Evolutionary conservation across 1,139 yeast species (phyloP).

Genomic region (Pichia sp.): DNA sequence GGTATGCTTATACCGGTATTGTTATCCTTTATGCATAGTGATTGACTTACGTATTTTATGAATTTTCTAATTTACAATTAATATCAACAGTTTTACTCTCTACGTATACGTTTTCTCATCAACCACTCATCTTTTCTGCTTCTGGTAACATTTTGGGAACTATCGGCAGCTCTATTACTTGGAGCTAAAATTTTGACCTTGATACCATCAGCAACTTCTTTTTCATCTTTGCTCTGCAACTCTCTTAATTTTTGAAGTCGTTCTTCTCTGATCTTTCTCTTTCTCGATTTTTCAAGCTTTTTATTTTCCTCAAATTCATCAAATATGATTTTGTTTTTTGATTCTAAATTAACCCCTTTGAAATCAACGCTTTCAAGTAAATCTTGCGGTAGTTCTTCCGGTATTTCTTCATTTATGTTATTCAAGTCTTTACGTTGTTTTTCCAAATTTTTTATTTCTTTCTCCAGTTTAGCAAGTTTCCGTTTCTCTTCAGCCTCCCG

Average conservation of each 20-base stretch:
- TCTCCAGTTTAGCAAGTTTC: constrained; percentile 15
- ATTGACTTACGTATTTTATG: background rate
- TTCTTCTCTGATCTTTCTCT: constrained; percentile 38
- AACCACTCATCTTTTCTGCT: constrained; percentile 53
- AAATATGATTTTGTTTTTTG: constrained; percentile 34
- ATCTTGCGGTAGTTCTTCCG: constrained; percentile 47
- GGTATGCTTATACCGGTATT: constrained; percentile 25
- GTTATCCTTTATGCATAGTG: constrained; percentile 23
- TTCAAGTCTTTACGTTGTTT: constrained; percentile 29
- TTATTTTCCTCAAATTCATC: constrained; percentile 31
- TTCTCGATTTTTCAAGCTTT: constrained; percentile 25
- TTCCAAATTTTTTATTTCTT: constrained; percentile 40
- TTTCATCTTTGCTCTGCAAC: constrained; percentile 35
- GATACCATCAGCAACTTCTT: constrained; percentile 47
- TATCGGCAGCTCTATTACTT: background rate
- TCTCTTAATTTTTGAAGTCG: constrained; percentile 31
- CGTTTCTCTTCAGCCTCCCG: constrained; percentile 43
- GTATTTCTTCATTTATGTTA: constrained; percentile 29
- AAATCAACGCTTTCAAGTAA: constrained; percentile 31
- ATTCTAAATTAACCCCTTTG: constrained; percentile 10
- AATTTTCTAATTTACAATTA: background rate
- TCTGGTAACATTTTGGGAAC: constrained; percentile 27
- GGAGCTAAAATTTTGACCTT: constrained; percentile 20
- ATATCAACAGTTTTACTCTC: constrained; percentile 10
- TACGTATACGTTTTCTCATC: constrained; percentile 43